Evolutionary conservation across 768 basidiomycete species (phyloP), one percentile per base, ranked within the genome.

Genomic region (Boletus huronensis): DNA sequence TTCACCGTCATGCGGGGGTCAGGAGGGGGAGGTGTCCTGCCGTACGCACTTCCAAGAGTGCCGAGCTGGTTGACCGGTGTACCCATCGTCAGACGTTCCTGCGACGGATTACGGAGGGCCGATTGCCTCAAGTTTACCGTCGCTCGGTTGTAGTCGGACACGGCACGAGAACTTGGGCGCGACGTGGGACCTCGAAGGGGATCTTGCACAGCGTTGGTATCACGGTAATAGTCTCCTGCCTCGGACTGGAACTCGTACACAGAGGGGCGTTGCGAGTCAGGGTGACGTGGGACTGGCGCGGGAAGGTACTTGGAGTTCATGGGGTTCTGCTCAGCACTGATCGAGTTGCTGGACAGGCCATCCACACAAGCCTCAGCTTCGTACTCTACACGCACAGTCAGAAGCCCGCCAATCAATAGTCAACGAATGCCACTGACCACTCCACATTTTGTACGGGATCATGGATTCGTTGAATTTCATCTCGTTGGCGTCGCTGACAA

Each of bases 401-500:
- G 46, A 48, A 35, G 40, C 25, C 13, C 6, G 54, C 47, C 19
- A 29, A 44, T 39, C 3, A 23, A 34, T 28, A 13, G 40, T 34
- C 21, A 25, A 35, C 2, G 1, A 41, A 47, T 28, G 4, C 5
- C 16, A 75, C 83, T 41, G 64, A 84, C 84, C 85, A 58, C 79
- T 81, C 72, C 88, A 89, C 59, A 80, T 84, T 74, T 82, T 82
- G 65, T 88, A 78, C 5, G 87, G 87, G 52, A 89, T 88, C 82
- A 87, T 85, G 28, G 80, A 83, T 47, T 89, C 88, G 60, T 84
- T 83, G 74, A 85, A 89, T 57, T 80, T 82, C 68, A 88, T 85
- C 25, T 87, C 88, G 47, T 82, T 83, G 46, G 74, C 79, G 5
- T 59, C 62, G 16, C 17, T 43, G 46, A 85, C 68, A 47, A 86